These are phyloP conservation scores for Cercospora canescens DNA, from an alignment of 2,329 filamentous ascomycete species.

Conservation along the genomic window DNA sequence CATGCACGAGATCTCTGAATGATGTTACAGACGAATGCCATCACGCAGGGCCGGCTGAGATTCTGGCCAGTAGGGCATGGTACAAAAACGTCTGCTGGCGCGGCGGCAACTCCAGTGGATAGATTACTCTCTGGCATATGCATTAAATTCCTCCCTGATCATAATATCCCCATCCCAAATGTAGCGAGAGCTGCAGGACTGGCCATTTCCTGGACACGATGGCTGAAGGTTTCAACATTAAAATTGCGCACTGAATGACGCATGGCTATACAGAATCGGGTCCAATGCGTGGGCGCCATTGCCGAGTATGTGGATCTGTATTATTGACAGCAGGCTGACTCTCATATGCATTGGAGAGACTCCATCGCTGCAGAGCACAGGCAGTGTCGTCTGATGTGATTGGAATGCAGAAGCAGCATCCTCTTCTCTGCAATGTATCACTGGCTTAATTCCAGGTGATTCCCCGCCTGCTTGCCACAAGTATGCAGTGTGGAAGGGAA, in stretches of 20 bases:
- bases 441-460: background rate
- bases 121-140: background rate
- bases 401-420: background rate
- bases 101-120: background rate
- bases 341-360: background rate
- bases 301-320: background rate
- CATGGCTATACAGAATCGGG: background rate
- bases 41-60: background rate
- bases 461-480: background rate
- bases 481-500: too few species aligned
- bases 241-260: background rate
- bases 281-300: background rate
- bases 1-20: background rate
- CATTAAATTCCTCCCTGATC: too few species aligned
- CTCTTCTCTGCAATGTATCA: background rate
- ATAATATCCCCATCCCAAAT: background rate
- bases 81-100: background rate
- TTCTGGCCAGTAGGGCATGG: background rate
- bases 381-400: background rate
- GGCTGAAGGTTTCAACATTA: background rate
- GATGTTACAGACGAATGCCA: background rate
- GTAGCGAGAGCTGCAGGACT: background rate
- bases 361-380: background rate
- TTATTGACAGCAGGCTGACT: background rate
- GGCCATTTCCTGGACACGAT: slow-evolving; percentile 7